These are phyloP conservation scores for Aureobasidium melanogenum DNA, from an alignment of 2,329 filamentous ascomycete genomes.

Conservation along the genomic window DNA sequence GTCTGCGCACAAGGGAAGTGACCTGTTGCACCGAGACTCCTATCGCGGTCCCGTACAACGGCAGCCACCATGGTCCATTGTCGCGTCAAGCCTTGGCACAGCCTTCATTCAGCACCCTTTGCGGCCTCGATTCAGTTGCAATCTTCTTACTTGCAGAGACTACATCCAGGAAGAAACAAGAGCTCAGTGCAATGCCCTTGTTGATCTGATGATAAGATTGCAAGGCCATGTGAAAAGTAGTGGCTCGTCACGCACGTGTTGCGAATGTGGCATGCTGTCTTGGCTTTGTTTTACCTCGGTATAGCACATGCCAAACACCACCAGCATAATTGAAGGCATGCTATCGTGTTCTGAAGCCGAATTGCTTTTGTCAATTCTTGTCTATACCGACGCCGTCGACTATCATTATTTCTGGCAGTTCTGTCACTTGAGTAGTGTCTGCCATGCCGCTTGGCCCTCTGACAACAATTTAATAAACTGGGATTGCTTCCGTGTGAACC, in stretches of 20 bases:
- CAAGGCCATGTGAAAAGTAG: background rate
- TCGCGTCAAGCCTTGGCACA: background rate
- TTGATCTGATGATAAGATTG: too few species aligned
- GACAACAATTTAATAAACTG: background rate
- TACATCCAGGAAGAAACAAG: background rate
- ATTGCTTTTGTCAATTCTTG: background rate
- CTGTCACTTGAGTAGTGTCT: background rate
- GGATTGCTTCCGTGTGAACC: constrained; percentile 5
- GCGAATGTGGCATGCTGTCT: background rate
- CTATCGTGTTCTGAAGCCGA: background rate
- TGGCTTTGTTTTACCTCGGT: background rate
- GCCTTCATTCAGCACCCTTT: background rate
- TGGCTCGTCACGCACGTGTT: too few species aligned
- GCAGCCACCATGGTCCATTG: constrained; percentile 3
- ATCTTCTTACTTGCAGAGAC: background rate
- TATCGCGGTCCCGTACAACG: background rate
- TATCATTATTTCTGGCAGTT: background rate
- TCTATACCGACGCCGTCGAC: background rate
- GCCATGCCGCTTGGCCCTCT: background rate
- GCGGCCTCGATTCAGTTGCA: background rate
- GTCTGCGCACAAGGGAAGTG: background rate
- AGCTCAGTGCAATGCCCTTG: background rate
- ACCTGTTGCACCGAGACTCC: background rate
- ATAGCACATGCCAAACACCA: background rate
- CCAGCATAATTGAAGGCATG: background rate